Base-by-base conservation (phyloP, 441 rosid genomes). In the Populus tomentosa region DNA sequence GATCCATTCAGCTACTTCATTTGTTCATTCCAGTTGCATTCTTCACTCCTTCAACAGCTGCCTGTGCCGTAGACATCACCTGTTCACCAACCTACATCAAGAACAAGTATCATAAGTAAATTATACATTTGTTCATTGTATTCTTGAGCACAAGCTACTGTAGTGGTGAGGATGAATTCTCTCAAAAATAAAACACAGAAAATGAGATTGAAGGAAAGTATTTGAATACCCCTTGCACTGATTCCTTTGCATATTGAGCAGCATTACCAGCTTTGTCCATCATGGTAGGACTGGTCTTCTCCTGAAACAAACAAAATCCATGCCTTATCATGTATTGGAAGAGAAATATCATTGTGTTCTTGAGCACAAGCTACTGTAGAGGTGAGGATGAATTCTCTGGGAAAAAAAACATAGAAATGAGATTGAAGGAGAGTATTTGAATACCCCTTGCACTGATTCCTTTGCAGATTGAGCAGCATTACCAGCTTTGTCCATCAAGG, bases 201-300 rank as follows among this genome's bases (percentile, higher is more conserved):
- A 13, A 56, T 7, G 4, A 28, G n/a, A 33, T 70, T n/a, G 5
- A 66, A 20, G 3, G 20, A 16, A 3, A 3, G 16, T 21, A 36
- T 0, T 61, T 20, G 73, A 50, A 26, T 26, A 14, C 98, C 90
- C 88, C 86, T 78, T 81, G 87, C 3, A 89, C 61, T 35, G 93
- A 81, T 40, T 91, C 94, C 87, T 79, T 87, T 0, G 91, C 87
- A 40, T 93, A 87, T 76, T 89, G 93, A 26, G 91, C 98, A 74
- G 88, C 87, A 81, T 84, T 76, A 73, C 80, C 35, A 4, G 94
- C 94, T 78, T 69, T 88, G 83, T 89, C 94, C 88, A 89, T 83
- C 84, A 90, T 23, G 74, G 59, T 46, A 26, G 28, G 28, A 5
- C 56, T 87, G 13, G 69, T 82, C 84, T 83, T 84, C 77, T 88